These are phyloP conservation scores for Aspergillus hancockii DNA, from an alignment of 495 filamentous ascomycete genomes.

Conservation along the genomic window DNA sequence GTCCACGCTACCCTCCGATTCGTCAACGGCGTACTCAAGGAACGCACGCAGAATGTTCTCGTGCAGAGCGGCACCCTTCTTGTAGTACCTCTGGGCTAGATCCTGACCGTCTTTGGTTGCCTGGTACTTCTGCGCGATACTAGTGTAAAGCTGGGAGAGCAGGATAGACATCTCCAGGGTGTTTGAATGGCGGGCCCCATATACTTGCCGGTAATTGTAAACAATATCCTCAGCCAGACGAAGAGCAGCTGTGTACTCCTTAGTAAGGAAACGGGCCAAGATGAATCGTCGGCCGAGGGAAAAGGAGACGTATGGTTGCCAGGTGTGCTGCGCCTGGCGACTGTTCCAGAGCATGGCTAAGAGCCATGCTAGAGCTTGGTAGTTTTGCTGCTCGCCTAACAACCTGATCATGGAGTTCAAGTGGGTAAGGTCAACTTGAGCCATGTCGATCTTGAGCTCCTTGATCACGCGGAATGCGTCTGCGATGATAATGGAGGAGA, in stretches of 20 bases:
- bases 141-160: constrained; percentile 40
- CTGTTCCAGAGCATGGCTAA: constrained; percentile 38
- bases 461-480: constrained; percentile 19
- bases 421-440: constrained; percentile 33
- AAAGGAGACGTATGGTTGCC: constrained; percentile 30
- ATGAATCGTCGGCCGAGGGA: constrained; percentile 39
- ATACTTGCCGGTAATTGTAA: constrained; percentile 45
- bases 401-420: constrained; percentile 38
- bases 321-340: constrained; percentile 32
- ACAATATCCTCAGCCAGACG: constrained; percentile 47
- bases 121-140: constrained; percentile 33
- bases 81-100: constrained; percentile 42
- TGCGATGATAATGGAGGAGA: constrained; percentile 22
- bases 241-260: constrained; percentile 31
- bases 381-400: constrained; percentile 39
- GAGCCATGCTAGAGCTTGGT: constrained; percentile 37
- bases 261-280: constrained; percentile 37
- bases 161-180: constrained; percentile 41
- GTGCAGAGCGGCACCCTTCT: constrained; percentile 36
- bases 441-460: constrained; percentile 25
- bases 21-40: constrained; percentile 31
- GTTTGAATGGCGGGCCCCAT: constrained; percentile 36
- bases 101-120: constrained; percentile 33
- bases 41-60: constrained; percentile 40
- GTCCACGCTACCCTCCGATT: constrained; percentile 19